Conservation (phyloP, 352 stramenopile genomes). For the Pythium utonaiense region DNA sequence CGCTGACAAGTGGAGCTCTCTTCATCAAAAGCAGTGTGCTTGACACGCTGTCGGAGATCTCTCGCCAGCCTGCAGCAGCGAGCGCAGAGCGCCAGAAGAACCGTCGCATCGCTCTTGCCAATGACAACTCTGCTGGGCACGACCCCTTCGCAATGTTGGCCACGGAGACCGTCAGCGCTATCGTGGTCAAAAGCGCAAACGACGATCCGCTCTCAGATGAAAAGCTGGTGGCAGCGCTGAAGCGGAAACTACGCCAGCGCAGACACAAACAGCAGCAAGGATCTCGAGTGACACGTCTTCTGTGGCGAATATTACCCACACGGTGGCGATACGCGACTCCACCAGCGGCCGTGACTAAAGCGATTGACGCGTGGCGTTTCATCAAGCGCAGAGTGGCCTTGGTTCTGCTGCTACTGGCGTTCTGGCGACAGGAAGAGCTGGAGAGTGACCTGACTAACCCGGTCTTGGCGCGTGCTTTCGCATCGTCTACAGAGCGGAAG, state of each 20-base stretch:
- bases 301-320: background rate
- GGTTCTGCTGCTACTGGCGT: conserved; percentile 36
- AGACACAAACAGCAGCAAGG: background rate
- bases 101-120: conserved; percentile 1
- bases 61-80: background rate
- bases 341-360: background rate
- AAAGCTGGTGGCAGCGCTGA: conserved; percentile 22
- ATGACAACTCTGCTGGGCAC: background rate
- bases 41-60: background rate
- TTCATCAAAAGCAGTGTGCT: conserved; percentile 9
- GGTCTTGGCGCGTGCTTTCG: conserved; percentile 32
- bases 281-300: background rate
- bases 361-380: background rate
- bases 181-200: background rate
- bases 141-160: conserved; percentile 2
- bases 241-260: conserved; percentile 3
- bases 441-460: conserved; percentile 39
- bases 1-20: background rate
- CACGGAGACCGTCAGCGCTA: background rate
- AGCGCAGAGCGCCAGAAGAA: background rate
- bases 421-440: conserved; percentile 59
- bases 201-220: conserved; percentile 30
- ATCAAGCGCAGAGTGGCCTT: conserved; percentile 15
- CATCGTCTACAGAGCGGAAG: conserved; percentile 20
- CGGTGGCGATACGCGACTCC: background rate